Base-by-base conservation (phyloP, 163 green algal genomes). In the Prototheca wickerhamii region DNA sequence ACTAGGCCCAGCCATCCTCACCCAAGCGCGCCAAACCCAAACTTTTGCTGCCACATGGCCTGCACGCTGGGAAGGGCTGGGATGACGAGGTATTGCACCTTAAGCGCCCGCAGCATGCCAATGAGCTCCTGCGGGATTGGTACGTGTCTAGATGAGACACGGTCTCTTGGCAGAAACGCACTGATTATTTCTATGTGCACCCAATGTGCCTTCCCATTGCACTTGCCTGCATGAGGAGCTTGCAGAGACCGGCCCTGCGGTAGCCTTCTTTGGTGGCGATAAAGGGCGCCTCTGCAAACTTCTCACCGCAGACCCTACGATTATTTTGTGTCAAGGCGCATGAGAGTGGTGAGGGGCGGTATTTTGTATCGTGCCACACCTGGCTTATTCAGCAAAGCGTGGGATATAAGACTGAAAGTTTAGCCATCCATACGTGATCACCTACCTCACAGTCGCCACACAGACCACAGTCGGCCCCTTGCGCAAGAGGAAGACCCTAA, bases 211-310 rank as follows among this genome's bases (percentile, higher is more conserved):
- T n/a, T n/a, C n/a, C n/a, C n/a, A n/a, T n/a, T 44, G 37, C 10
- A 44, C 23, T 12, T 0, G 26, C 46, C 46, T 54, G 4, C n/a
- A 85, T 57, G 1, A 85, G 64, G 5, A 73, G 64, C 63, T 60
- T 73, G 78, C 78, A 85, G 61, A 82, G 61, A 6, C 78, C 78
- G 0, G 58, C 71, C 2, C 78, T 62, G 7, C 78, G 66, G 62
- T 76, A 74, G n/a, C 66, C 76, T 40, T 81, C 52, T 5, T 67
- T 60, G 2, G 78, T 85, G 33, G 70, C 64, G 25, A 85, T 66
- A 57, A 80, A 85, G 2, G 78, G 78, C 64, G 83, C 63, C 64
- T 85, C 78, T 6, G 62, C 62, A 37, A 68, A 43, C 8, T 49
- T 26, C 26, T 33, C 5, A 28, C 62, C 62, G 18, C n/a, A 40